These are phyloP conservation scores for Fusarium papillatum DNA, from an alignment of 2,329 filamentous ascomycete genomes.

Conservation along the genomic window DNA sequence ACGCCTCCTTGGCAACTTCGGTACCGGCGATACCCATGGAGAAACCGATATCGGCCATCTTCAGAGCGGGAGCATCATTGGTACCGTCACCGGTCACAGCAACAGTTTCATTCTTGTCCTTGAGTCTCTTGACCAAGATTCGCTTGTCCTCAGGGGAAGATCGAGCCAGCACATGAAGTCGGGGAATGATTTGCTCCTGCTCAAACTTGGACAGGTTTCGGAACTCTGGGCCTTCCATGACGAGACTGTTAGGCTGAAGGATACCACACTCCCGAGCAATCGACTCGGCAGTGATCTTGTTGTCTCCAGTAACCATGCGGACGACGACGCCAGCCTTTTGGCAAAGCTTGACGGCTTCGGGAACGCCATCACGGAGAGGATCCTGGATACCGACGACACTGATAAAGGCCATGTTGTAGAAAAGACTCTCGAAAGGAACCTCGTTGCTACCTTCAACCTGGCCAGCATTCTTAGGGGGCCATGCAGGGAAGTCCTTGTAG, in stretches of 20 bases:
- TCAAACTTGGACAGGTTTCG: slow-evolving; percentile 77
- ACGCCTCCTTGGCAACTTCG: slow-evolving; percentile 88
- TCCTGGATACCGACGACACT: slow-evolving; percentile 86
- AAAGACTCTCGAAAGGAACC: slow-evolving; percentile 76
- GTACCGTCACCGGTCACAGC: slow-evolving; percentile 88
- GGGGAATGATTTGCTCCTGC: slow-evolving; percentile 77
- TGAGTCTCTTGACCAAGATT: slow-evolving; percentile 78
- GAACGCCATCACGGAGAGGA: slow-evolving; percentile 81
- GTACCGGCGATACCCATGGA: slow-evolving; percentile 90
- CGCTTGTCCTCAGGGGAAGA: slow-evolving; percentile 85
- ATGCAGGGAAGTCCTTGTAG: slow-evolving; percentile 86
- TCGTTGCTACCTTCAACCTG: slow-evolving; percentile 69
- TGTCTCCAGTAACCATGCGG: slow-evolving; percentile 90
- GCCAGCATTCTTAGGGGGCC: slow-evolving; percentile 79
- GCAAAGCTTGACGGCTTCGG: slow-evolving; percentile 79
- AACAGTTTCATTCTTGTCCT: slow-evolving; percentile 81
- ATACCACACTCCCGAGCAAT: slow-evolving; percentile 87
- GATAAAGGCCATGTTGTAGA: slow-evolving; percentile 76
- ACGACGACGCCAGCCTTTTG: slow-evolving; percentile 84
- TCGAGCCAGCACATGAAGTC: slow-evolving; percentile 78
- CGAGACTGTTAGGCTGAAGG: slow-evolving; percentile 73
- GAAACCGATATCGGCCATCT: slow-evolving; percentile 86
- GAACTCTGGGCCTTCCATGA: slow-evolving; percentile 86
- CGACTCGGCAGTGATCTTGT: slow-evolving; percentile 82
- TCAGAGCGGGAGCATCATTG: slow-evolving; percentile 86